Conservation (phyloP, 345 rosid genomes). For the Psidium friedrichsthalianum region DNA sequence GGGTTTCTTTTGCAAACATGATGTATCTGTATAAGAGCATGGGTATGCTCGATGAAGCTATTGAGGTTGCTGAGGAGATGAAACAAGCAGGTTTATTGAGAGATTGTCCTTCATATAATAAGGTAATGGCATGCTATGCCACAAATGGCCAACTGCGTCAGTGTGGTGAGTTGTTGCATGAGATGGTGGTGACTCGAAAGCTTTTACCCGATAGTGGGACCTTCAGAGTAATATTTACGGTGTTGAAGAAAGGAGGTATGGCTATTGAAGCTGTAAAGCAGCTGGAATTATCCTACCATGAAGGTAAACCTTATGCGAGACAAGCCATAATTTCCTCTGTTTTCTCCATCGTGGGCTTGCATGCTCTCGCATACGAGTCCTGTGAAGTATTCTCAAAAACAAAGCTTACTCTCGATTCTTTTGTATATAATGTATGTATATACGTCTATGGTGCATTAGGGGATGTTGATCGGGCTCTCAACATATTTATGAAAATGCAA, state of each 20-base stretch:
- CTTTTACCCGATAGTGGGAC: conserved; percentile 59
- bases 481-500: conserved; percentile 64
- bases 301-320: conserved; percentile 55
- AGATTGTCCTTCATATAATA: conserved; percentile 56
- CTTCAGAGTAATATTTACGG: conserved; percentile 47
- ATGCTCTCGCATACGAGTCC: conserved; percentile 39
- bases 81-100: conserved; percentile 47
- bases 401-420: conserved; percentile 27
- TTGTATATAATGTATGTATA: conserved; percentile 61
- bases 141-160: conserved; percentile 53
- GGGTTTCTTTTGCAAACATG: conserved; percentile 64
- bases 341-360: conserved; percentile 63
- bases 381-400: conserved; percentile 36
- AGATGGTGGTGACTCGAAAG: conserved; percentile 58
- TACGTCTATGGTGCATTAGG: conserved; percentile 54
- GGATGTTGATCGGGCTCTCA: conserved; percentile 52
- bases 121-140: conserved; percentile 68
- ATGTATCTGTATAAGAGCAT: conserved; percentile 68
- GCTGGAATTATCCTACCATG: conserved; percentile 51
- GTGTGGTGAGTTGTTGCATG: conserved; percentile 61
- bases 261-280: conserved; percentile 66
- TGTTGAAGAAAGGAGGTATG: conserved; percentile 62
- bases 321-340: conserved; percentile 47
- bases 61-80: conserved; percentile 83
- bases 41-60: conserved; percentile 81